phyloP scores from a whole-genome alignment of 345 rosid species.

The Arabis hirsuta region DNA sequence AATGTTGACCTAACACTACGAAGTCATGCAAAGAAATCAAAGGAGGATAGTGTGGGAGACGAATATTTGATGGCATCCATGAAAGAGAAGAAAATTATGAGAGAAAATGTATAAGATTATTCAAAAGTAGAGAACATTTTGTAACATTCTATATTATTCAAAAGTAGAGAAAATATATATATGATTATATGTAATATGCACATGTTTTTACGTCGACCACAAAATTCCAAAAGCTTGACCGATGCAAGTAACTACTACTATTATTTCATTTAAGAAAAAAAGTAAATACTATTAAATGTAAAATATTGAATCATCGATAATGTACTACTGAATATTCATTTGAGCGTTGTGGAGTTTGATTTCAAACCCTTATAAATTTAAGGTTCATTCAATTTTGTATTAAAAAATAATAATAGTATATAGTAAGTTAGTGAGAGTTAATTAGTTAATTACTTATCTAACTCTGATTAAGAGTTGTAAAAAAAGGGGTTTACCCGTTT shows the following conservation, averaged over 20 bases:
- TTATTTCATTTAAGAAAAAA: too few relatives aligned
- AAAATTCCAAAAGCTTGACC: slow-evolving; percentile 15
- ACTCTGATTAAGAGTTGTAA: slow-evolving; percentile 3
- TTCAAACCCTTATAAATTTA: background rate
- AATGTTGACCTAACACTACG: slow-evolving; percentile 25
- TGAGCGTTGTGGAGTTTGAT: background rate
- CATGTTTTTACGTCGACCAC: background rate
- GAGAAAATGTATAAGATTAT: slow-evolving; percentile 20
- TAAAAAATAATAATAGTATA: background rate
- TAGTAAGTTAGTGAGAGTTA: background rate
- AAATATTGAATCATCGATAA: background rate
- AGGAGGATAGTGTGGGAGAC: background rate
- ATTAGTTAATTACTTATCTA: background rate
- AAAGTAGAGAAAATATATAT: too few relatives aligned
- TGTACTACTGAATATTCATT: background rate
- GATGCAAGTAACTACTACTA: too few relatives aligned
- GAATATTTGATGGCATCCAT: background rate
- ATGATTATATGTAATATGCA: background rate
- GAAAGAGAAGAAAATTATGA: background rate
- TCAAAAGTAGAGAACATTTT: slow-evolving; percentile 9
- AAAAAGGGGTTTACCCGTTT: background rate
- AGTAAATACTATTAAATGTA: background rate
- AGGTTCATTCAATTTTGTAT: background rate
- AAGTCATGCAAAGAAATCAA: slow-evolving; percentile 8
- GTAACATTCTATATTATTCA: background rate